These are phyloP conservation scores for Metschnikowia orientalis DNA, from an alignment of 805 yeast genomes.

Conservation along the genomic window DNA sequence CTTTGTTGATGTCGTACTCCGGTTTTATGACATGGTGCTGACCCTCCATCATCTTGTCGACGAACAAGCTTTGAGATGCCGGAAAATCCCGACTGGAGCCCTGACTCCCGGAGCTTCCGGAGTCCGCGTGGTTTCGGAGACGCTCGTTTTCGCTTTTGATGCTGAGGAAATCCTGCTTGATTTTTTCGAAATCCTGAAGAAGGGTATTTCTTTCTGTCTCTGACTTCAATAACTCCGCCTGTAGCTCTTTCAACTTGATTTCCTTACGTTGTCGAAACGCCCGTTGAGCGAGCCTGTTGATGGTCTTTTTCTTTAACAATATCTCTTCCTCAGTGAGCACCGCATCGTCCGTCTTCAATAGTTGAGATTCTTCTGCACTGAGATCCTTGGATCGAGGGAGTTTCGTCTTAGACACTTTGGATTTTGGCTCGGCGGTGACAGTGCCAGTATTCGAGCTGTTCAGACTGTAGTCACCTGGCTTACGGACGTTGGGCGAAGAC, in stretches of 20 bases:
- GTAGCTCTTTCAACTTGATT: constrained; percentile 62
- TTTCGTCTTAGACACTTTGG: constrained; percentile 2
- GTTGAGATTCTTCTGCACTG: constrained; percentile 33
- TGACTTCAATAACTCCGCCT: constrained; percentile 51
- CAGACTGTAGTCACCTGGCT: constrained; percentile 1
- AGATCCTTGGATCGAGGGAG: constrained; percentile 8
- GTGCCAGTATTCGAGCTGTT: not conserved
- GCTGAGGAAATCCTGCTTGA: constrained; percentile 52
- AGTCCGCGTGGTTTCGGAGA: constrained; percentile 27
- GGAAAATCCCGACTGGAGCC: constrained; percentile 32
- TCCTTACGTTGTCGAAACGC: constrained; percentile 84
- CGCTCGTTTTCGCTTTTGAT: constrained; percentile 61
- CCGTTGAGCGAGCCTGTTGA: constrained; percentile 81
- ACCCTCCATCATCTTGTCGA: constrained; percentile 26
- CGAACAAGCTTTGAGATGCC: constrained; percentile 30
- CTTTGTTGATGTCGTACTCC: constrained; percentile 20
- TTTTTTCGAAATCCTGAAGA: constrained; percentile 43
- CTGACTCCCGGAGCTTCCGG: not conserved
- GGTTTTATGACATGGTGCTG: constrained; percentile 20
- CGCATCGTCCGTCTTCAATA: constrained; percentile 35
- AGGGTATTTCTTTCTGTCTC: constrained; percentile 51
- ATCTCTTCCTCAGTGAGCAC: constrained; percentile 39
- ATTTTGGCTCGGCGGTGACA: not conserved
- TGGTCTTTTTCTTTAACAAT: constrained; percentile 62
- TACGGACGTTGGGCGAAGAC: not conserved